phyloP scores from a whole-genome alignment of 495 filamentous ascomycete genomes.

The Neurospora sp. region DNA sequence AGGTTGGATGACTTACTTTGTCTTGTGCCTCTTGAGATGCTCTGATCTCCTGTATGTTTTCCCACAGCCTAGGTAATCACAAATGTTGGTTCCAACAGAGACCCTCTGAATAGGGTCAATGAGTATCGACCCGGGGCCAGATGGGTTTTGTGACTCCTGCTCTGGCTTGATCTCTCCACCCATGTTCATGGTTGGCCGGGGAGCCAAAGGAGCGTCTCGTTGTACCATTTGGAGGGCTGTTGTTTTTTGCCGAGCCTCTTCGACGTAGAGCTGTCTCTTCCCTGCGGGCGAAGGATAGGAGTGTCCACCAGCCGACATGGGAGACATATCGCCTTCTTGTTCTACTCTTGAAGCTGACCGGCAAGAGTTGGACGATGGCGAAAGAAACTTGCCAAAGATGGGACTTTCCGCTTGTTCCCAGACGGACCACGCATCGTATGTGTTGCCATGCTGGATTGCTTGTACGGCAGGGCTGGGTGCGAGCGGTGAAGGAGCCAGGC shows the following conservation, averaged over 20 bases:
- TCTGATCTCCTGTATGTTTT: conserved; percentile 51
- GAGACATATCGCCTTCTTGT: neutral
- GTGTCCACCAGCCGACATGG: neutral
- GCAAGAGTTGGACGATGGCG: neutral
- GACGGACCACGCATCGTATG: conserved; percentile 2
- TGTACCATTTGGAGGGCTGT: conserved; percentile 25
- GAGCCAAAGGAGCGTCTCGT: neutral
- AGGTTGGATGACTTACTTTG: neutral
- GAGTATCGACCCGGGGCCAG: neutral
- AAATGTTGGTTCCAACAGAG: conserved; percentile 9
- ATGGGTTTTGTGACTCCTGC: neutral
- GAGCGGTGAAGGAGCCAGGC: conserved; percentile 3
- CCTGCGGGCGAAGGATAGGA: neutral
- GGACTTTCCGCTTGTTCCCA: conserved; percentile 17
- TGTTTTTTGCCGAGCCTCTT: conserved; percentile 22
- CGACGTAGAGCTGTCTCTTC: conserved; percentile 12
- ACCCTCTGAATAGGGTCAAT: neutral
- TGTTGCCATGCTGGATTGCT: neutral
- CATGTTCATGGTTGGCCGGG: neutral
- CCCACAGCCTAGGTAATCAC: conserved; percentile 22
- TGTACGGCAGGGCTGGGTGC: conserved; percentile 1
- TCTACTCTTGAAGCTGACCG: neutral
- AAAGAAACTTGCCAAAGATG: conserved; percentile 8
- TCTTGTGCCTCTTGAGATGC: conserved; percentile 52
- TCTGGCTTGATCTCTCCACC: neutral